Percentiles rank a stretch among this genome's conserved stretches.
phyloP scores from a whole-genome alignment of 192 early-diverging fungal species.

The Pilobolus umbonatus region DNA sequence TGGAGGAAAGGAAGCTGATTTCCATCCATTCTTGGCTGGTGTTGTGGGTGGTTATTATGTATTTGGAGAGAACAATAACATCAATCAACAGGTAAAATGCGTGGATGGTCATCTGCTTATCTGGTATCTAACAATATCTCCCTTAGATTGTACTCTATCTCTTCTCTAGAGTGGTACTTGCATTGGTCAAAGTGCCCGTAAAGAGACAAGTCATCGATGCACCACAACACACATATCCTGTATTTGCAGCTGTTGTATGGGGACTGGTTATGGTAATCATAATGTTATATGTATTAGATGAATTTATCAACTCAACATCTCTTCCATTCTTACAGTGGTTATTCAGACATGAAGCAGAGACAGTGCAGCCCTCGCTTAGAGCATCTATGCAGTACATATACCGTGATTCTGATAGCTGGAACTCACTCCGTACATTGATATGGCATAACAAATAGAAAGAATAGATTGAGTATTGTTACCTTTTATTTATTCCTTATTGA shows the following conservation, averaged over 20 bases:
- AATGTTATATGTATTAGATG: too few relatives aligned
- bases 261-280: constrained; percentile 78
- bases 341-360: constrained; percentile 83
- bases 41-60: constrained; percentile 88
- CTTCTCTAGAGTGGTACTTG: constrained; percentile 87
- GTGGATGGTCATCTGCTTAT: background rate
- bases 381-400: constrained; percentile 95
- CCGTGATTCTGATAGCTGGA: constrained; percentile 80
- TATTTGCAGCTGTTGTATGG: constrained; percentile 94
- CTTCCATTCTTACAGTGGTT: constrained; percentile 64
- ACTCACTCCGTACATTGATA: constrained; percentile 65
- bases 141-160: constrained; percentile 86
- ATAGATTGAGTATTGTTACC: background rate
- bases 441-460: constrained; percentile 78
- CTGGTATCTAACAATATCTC: background rate
- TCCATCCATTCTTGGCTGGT: constrained; percentile 89
- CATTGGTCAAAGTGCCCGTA: constrained; percentile 75
- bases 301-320: too few relatives aligned
- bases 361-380: constrained; percentile 86
- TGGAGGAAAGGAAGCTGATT: constrained; percentile 66
- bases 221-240: constrained; percentile 75
- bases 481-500: background rate
- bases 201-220: constrained; percentile 66
- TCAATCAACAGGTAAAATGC: constrained; percentile 87
- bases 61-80: constrained; percentile 91